These are phyloP conservation scores for Plantago coronopus DNA, from an alignment of 305 asterid genomes.

Conservation along the genomic window DNA sequence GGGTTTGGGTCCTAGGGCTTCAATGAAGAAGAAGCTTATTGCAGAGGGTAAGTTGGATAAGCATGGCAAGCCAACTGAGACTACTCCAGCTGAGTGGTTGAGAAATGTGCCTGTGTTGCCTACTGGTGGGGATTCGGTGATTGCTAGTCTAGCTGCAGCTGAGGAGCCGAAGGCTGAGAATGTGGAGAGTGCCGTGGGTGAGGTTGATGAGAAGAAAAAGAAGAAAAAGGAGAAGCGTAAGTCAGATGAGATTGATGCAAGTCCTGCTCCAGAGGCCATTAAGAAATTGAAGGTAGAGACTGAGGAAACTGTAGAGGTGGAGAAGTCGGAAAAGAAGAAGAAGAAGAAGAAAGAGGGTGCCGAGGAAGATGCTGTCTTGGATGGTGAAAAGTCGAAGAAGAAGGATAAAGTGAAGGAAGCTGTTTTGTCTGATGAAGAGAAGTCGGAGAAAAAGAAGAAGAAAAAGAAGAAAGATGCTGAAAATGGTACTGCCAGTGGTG, in stretches of 20 bases:
- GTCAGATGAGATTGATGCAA: conserved; percentile 41
- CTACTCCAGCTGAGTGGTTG: conserved; percentile 78
- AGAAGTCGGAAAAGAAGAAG: conserved; percentile 59
- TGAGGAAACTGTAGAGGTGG: conserved; percentile 31
- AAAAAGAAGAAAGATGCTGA: conserved; percentile 48
- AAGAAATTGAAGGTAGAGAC: conserved; percentile 62
- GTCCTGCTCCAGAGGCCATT: conserved; percentile 43
- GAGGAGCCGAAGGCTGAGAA: conserved; percentile 25
- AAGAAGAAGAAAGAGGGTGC: conserved; percentile 53
- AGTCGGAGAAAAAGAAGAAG: conserved; percentile 61
- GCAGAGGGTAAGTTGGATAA: conserved; percentile 90
- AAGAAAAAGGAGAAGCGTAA: conserved; percentile 67
- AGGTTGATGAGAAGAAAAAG: conserved; percentile 56
- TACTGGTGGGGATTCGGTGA: conserved; percentile 66
- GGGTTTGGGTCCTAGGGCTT: conserved; percentile 98
- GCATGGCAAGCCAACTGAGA: conserved; percentile 80
- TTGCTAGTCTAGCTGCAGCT: conserved; percentile 74
- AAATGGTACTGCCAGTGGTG: conserved; percentile 42
- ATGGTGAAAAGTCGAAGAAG: conserved; percentile 46
- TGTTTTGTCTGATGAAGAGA: conserved; percentile 41
- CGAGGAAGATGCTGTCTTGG: conserved; percentile 29
- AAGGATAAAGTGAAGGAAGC: conserved; percentile 34
- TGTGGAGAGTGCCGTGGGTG: conserved; percentile 38
- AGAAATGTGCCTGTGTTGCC: conserved; percentile 75
- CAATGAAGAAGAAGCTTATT: conserved; percentile 87